Percentiles rank a stretch among this genome's conserved stretches.
phyloP scores from a whole-genome alignment of 257 asterid genomes.

The Solanum boliviense region DNA sequence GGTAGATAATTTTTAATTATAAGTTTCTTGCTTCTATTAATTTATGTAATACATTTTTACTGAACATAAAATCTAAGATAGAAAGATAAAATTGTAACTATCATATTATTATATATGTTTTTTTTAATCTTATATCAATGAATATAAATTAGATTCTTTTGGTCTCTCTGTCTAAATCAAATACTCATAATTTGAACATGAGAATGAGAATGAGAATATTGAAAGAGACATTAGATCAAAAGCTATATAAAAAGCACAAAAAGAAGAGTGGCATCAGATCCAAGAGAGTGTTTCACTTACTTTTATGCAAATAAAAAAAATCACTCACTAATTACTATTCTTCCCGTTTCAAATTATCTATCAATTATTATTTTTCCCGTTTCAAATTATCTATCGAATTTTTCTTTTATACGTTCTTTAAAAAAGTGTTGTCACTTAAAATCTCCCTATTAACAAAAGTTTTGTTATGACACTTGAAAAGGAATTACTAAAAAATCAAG shows the following conservation, averaged over 20 bases:
- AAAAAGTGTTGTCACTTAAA: neutral
- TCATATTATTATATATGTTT: neutral
- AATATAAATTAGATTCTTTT: neutral
- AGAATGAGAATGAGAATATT: neutral
- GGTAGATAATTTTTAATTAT: too few relatives aligned
- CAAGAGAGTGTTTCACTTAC: slow-evolving; percentile 56
- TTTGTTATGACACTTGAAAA: neutral
- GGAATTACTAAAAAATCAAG: neutral
- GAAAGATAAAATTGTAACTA: neutral
- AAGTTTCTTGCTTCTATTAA: too few relatives aligned
- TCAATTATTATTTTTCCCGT: neutral
- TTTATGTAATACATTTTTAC: neutral
- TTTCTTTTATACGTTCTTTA: neutral
- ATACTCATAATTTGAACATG: neutral
- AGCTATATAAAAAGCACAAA: neutral
- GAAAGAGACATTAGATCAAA: neutral
- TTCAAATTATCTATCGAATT: neutral
- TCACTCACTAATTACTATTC: neutral
- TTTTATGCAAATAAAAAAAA: slow-evolving; percentile 45
- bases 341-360: neutral
- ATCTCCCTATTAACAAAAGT: neutral
- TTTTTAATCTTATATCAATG: neutral
- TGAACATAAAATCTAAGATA: too few relatives aligned
- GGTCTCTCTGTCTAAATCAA: neutral
- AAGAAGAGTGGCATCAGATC: slow-evolving; percentile 37